Conservation (phyloP, 192 early-diverging fungal genomes). For the Gaertneriomyces sp. region DNA sequence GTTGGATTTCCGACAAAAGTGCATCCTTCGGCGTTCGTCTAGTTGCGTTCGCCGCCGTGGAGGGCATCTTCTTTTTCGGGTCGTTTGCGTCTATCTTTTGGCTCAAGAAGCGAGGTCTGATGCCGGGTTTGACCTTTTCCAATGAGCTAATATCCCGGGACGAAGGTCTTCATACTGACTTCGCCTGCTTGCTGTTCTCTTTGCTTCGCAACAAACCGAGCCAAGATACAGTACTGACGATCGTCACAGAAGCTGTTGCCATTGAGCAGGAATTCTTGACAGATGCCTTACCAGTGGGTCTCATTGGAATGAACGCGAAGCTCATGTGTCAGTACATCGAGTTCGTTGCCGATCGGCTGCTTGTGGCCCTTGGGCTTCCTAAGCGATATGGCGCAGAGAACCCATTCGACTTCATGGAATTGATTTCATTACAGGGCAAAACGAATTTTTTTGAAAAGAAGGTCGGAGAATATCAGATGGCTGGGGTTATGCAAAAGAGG, state of each 20-base stretch:
- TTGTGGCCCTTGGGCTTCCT: slow-evolving; percentile 79
- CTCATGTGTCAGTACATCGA: slow-evolving; percentile 98
- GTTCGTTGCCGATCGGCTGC: slow-evolving; percentile 94
- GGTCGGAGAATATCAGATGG: slow-evolving; percentile 90
- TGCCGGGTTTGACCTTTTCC: slow-evolving; percentile 96
- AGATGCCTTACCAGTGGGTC: slow-evolving; percentile 82
- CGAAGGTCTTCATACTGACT: slow-evolving; percentile 96
- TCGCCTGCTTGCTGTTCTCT: slow-evolving; percentile 91
- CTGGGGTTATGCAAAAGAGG: slow-evolving; percentile 63
- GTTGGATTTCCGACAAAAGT: slow-evolving; percentile 79
- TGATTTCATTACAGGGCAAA: slow-evolving; percentile 97
- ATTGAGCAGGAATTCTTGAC: slow-evolving; percentile 97
- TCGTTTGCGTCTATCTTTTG: slow-evolving; percentile 98
- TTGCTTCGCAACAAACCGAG: slow-evolving; percentile 74
- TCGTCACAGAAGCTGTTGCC: slow-evolving; percentile 80
- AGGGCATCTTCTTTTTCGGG: slow-evolving; percentile 98
- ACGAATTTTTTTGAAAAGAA: slow-evolving; percentile 50
- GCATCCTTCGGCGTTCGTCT: slow-evolving; percentile 87
- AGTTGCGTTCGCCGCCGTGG: slow-evolving; percentile 95
- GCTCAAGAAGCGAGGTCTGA: slow-evolving; percentile 98
- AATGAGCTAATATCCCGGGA: slow-evolving; percentile 98
- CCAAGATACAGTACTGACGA: slow-evolving; percentile 57
- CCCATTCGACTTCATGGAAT: slow-evolving; percentile 99
- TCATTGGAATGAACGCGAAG: slow-evolving; percentile 95
- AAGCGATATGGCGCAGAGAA: slow-evolving; percentile 86